A percentile compares a stretch with the other conserved stretches of the same genome.
Evolutionary conservation across 148 eudicot species (phyloP).

Genomic region (Nepenthes gracilis): DNA sequence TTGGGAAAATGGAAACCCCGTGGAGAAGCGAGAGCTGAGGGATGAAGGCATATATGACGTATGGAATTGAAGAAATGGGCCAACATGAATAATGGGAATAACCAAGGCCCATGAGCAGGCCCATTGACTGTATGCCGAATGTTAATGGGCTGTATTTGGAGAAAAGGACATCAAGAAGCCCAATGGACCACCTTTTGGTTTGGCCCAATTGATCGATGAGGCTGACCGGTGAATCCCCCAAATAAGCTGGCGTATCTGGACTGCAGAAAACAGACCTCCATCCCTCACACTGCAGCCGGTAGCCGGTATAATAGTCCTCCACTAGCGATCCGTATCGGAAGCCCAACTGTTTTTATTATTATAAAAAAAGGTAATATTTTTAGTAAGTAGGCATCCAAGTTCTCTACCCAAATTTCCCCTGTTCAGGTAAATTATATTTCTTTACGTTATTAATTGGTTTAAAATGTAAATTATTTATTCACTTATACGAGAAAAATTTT

Average conservation of each 20-base stretch:
- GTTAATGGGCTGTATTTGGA: slow-evolving; percentile 29
- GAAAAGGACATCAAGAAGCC: slow-evolving; percentile 42
- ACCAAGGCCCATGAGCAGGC: slow-evolving; percentile 25
- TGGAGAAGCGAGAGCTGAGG: slow-evolving; percentile 53
- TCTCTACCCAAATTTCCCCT: not conserved
- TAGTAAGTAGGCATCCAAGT: not conserved
- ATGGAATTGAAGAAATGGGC: slow-evolving; percentile 34
- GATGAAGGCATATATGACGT: slow-evolving; percentile 39
- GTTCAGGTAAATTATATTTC: too few relatives aligned
- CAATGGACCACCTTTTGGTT: slow-evolving; percentile 42
- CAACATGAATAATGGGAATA: slow-evolving; percentile 27
- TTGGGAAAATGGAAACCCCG: slow-evolving; percentile 40
- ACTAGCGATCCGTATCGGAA: slow-evolving; percentile 56
- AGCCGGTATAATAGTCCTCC: slow-evolving; percentile 50
- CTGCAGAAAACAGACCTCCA: slow-evolving; percentile 40
- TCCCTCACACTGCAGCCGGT: slow-evolving; percentile 44
- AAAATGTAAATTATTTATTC: too few relatives aligned
- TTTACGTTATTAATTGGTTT: too few relatives aligned
- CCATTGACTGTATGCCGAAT: slow-evolving; percentile 28
- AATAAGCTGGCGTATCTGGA: slow-evolving; percentile 44
- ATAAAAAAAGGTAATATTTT: not conserved
- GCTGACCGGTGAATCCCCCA: slow-evolving; percentile 41
- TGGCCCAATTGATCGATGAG: slow-evolving; percentile 36
- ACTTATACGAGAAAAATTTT: too few relatives aligned
- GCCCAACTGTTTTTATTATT: slow-evolving; percentile 32